phyloP scores from a whole-genome alignment of 345 rosid genomes.

The Camelina sativa region DNA sequence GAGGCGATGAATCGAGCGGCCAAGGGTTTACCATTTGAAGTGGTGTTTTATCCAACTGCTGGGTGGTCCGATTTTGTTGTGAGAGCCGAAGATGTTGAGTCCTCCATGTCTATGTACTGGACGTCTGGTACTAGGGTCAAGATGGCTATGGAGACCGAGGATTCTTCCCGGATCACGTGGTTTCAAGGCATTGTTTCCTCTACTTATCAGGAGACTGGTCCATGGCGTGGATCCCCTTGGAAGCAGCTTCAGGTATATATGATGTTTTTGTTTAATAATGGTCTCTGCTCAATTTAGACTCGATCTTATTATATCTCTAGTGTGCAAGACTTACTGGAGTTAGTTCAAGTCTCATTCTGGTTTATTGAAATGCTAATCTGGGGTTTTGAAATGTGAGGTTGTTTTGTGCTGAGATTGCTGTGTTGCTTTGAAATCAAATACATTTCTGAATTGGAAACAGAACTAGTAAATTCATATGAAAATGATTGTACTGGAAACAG shows the following conservation, averaged over 20 bases:
- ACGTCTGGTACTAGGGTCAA: slow-evolving; percentile 73
- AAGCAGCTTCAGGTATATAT: slow-evolving; percentile 81
- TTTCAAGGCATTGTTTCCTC: slow-evolving; percentile 72
- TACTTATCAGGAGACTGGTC: slow-evolving; percentile 49
- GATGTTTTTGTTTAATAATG: neutral
- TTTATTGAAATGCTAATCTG: neutral
- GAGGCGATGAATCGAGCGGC: slow-evolving; percentile 64
- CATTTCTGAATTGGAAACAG: neutral
- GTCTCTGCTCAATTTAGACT: neutral
- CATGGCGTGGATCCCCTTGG: slow-evolving; percentile 88
- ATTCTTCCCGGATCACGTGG: slow-evolving; percentile 74
- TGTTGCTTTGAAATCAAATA: neutral
- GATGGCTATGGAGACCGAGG: slow-evolving; percentile 83
- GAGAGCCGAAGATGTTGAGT: slow-evolving; percentile 77
- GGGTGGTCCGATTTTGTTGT: slow-evolving; percentile 85
- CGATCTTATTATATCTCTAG: neutral
- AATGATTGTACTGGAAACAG: neutral
- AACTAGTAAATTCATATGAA: neutral
- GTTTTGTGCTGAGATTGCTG: neutral
- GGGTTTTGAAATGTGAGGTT: neutral
- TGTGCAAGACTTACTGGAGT: slow-evolving; percentile 8
- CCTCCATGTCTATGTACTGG: slow-evolving; percentile 57
- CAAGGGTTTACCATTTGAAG: slow-evolving; percentile 67
- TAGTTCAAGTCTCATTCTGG: slow-evolving; percentile 1
- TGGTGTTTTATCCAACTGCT: slow-evolving; percentile 73